phyloP scores from a whole-genome alignment of 192 early-diverging fungal genomes.

The Coemansia sp. region DNA sequence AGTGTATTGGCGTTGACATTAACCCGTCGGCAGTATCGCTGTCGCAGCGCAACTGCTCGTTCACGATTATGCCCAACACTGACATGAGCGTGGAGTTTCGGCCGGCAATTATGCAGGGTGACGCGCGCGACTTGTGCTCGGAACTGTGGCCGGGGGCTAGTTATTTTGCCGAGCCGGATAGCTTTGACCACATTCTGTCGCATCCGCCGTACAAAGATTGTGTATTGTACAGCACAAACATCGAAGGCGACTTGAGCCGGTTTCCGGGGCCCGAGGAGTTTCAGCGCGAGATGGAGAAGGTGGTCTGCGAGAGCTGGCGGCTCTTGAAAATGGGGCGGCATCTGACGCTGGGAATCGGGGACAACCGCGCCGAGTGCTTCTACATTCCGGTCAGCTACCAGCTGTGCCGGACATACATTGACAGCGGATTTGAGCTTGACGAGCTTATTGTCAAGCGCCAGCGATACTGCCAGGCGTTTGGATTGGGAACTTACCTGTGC shows the following conservation, averaged over 20 bases:
- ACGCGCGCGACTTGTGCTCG: constrained; percentile 65
- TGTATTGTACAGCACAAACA: constrained; percentile 78
- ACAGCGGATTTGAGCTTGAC: constrained; percentile 84
- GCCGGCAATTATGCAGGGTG: constrained; percentile 79
- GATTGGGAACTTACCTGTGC: constrained; percentile 83
- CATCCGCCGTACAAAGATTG: constrained; percentile 97
- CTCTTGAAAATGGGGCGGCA: constrained; percentile 70
- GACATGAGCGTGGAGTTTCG: constrained; percentile 72
- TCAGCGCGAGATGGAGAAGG: constrained; percentile 68
- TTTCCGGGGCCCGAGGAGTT: constrained; percentile 78
- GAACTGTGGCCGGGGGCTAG: constrained; percentile 47
- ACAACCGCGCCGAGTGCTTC: constrained; percentile 88
- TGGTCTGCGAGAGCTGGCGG: constrained; percentile 68
- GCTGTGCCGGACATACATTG: constrained; percentile 76
- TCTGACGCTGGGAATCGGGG: constrained; percentile 88
- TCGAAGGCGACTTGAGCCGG: constrained; percentile 80
- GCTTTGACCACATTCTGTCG: constrained; percentile 85
- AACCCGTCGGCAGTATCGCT: constrained; percentile 84
- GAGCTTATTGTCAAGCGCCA: constrained; percentile 88
- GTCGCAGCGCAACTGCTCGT: constrained; percentile 83
- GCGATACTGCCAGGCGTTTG: constrained; percentile 82
- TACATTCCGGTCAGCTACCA: constrained; percentile 87
- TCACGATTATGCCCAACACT: constrained; percentile 64
- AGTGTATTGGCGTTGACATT: constrained; percentile 82
- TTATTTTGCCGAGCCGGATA: constrained; percentile 67